Percentiles rank a stretch among this genome's conserved stretches.
Evolutionary conservation across 768 basidiomycete species (phyloP).

Genomic region (Kwoniella heveanensis): DNA sequence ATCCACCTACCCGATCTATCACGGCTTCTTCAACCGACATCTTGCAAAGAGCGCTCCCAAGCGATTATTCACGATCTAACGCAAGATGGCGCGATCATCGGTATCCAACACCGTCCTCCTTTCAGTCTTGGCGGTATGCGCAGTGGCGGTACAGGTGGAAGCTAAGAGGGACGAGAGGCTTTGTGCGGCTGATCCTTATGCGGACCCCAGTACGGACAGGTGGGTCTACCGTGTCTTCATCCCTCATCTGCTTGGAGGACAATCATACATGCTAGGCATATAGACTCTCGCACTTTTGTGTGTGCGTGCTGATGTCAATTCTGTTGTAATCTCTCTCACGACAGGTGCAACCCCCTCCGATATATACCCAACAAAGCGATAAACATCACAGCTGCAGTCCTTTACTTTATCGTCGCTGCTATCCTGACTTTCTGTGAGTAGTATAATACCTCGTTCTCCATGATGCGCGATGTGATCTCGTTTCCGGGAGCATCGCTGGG

Average conservation of each 20-base stretch:
- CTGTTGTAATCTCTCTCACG: not conserved
- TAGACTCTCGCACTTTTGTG: not conserved
- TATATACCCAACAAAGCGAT: conserved; percentile 50
- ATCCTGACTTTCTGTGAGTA: conserved; percentile 48
- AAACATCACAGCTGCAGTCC: conserved; percentile 39
- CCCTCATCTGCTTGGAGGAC: no score
- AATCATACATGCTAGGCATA: no score
- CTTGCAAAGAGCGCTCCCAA: no score
- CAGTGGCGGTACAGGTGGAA: not conserved
- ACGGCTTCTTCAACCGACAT: no score
- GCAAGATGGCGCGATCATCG: conserved; percentile 1
- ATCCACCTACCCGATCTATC: no score
- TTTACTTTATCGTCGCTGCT: conserved; percentile 51
- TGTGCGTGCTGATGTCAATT: not conserved
- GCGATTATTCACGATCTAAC: not conserved
- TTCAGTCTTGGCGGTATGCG: not conserved
- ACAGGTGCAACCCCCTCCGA: conserved; percentile 55
- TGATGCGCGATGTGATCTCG: no score
- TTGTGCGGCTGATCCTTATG: conserved; percentile 22
- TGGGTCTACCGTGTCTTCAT: no score
- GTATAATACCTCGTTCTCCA: no score
- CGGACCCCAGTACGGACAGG: conserved; percentile 18
- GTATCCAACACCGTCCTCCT: not conserved
- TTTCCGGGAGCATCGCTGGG: no score
- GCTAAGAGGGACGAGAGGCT: conserved; percentile 3